These are phyloP conservation scores for Astrocystis sublimbata DNA, from an alignment of 495 filamentous ascomycete genomes.

Conservation along the genomic window DNA sequence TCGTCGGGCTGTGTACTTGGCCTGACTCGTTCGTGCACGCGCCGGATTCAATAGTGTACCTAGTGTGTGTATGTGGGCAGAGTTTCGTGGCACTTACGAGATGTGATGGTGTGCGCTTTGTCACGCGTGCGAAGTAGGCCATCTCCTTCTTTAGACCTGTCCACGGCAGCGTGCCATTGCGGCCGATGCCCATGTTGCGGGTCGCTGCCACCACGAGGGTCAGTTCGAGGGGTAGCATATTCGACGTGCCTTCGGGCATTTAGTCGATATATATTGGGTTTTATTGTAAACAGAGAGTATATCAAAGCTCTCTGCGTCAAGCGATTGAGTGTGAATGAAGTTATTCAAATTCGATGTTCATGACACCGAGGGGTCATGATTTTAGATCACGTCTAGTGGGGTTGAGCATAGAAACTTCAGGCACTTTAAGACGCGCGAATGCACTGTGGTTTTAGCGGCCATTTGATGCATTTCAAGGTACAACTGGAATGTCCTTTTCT, in stretches of 20 bases:
- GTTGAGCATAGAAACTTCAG: neutral
- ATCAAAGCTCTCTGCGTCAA: neutral
- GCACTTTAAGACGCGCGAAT: neutral
- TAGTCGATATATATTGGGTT: neutral
- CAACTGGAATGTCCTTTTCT: neutral
- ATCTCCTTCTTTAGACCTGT: conserved; percentile 84
- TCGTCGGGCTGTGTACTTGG: too few relatives aligned
- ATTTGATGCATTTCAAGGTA: neutral
- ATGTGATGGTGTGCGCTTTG: conserved; percentile 58
- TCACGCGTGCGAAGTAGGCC: conserved; percentile 90
- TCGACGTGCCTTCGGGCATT: conserved; percentile 4
- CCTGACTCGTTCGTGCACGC: neutral
- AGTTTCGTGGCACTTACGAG: neutral
- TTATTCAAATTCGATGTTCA: neutral
- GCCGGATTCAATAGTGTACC: neutral
- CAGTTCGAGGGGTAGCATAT: conserved; percentile 52
- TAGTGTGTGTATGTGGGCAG: neutral
- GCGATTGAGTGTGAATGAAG: neutral
- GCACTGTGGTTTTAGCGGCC: conserved; percentile 6
- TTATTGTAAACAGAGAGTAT: neutral
- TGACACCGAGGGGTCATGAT: neutral
- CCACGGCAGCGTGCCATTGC: conserved; percentile 81
- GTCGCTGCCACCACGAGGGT: conserved; percentile 79
- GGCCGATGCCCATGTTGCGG: conserved; percentile 81
- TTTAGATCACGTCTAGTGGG: neutral